phyloP scores from a whole-genome alignment of 2,329 filamentous ascomycete genomes.

The Immersiporthe knoxdaviesiana region DNA sequence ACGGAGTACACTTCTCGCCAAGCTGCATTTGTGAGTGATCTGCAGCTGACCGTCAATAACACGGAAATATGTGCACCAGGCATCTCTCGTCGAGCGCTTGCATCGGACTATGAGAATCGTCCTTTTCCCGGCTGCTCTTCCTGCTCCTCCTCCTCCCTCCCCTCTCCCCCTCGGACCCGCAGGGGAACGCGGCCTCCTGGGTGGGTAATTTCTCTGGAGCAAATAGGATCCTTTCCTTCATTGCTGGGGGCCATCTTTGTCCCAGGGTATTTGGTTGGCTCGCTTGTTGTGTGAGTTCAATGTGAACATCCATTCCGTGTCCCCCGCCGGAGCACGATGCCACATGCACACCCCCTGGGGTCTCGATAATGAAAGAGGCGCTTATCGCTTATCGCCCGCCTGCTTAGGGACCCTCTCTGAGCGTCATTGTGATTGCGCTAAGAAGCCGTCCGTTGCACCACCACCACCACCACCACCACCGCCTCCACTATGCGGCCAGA shows the following conservation, averaged over 20 bases:
- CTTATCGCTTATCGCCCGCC: constrained; percentile 23
- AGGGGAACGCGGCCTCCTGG: not conserved
- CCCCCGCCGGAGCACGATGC: not conserved
- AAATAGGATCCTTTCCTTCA: constrained; percentile 4
- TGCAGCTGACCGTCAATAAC: not conserved
- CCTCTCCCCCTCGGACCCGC: not conserved
- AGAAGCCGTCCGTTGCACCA: too few relatives aligned
- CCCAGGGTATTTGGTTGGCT: not conserved
- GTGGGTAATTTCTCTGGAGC: not conserved
- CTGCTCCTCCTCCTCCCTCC: not conserved
- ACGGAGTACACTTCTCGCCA: not conserved
- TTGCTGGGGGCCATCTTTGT: not conserved
- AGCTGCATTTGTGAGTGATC: not conserved
- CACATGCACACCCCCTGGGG: not conserved
- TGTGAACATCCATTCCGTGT: not conserved
- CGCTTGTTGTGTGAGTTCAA: not conserved
- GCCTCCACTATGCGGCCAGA: not conserved
- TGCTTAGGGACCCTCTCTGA: constrained; percentile 12
- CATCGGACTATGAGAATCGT: not conserved
- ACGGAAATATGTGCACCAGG: not conserved
- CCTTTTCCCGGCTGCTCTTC: not conserved
- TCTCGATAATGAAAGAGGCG: not conserved
- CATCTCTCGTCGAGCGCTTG: not conserved
- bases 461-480: not conserved
- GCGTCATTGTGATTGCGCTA: constrained; percentile 19